Evolutionary conservation across 1,139 yeast species (phyloP).

Genomic region (Hansenula anomala): DNA sequence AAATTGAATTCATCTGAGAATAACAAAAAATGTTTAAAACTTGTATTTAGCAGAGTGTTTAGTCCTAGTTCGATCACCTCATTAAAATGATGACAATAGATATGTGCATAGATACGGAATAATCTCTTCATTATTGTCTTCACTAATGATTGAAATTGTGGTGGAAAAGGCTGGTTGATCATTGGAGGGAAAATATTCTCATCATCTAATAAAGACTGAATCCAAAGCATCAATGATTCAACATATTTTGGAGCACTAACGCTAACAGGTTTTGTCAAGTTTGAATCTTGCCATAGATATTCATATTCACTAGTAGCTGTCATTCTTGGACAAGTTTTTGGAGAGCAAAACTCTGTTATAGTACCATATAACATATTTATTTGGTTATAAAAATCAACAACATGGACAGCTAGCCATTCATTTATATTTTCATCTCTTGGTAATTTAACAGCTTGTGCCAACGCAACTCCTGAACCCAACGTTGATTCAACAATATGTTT

Average conservation of each 20-base stretch:
- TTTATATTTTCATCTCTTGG: constrained; percentile 91
- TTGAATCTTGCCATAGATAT: constrained; percentile 85
- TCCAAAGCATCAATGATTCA: constrained; percentile 91
- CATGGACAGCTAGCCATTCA: constrained; percentile 97
- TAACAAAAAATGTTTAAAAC: constrained; percentile 88
- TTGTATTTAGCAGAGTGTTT: constrained; percentile 89
- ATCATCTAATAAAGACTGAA: constrained; percentile 84
- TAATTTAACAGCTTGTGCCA: constrained; percentile 87
- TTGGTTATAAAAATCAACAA: constrained; percentile 88
- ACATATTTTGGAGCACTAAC: constrained; percentile 93
- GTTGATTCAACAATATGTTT: constrained; percentile 92
- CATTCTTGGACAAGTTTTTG: constrained; percentile 90
- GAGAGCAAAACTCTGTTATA: constrained; percentile 94
- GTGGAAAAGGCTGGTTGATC: constrained; percentile 78
- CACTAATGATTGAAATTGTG: constrained; percentile 67
- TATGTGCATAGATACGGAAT: constrained; percentile 96
- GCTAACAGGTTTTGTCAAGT: constrained; percentile 56
- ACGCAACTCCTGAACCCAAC: constrained; percentile 84
- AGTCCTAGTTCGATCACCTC: constrained; percentile 88
- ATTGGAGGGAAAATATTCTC: constrained; percentile 87
- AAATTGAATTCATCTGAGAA: constrained; percentile 81
- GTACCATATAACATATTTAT: constrained; percentile 96
- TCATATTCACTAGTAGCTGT: constrained; percentile 96
- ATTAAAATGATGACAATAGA: constrained; percentile 95
- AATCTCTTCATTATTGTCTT: constrained; percentile 85